phyloP scores from a whole-genome alignment of 169 alveolate genomes.

The Perkinsus marinus region DNA sequence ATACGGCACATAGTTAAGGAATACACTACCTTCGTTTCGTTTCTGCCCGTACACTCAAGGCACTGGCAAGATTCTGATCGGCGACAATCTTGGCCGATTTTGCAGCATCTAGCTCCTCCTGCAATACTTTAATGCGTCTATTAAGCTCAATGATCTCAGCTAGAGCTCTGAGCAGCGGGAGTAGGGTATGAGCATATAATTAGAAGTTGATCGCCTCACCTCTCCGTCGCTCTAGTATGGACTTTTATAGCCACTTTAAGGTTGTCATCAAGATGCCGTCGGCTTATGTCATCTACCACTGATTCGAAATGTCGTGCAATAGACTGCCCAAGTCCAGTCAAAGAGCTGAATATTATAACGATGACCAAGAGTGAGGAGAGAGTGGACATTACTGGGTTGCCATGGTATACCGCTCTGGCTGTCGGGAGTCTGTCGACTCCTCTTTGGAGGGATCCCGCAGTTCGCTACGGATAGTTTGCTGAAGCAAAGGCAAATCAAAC shows the following conservation, averaged over 20 bases:
- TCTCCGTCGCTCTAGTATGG: background rate
- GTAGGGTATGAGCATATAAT: too few species aligned
- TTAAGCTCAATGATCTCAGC: background rate
- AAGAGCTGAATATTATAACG: background rate
- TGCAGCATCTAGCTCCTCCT: background rate
- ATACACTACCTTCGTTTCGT: background rate
- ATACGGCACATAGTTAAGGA: too few species aligned
- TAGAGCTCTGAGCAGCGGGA: background rate
- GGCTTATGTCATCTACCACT: background rate
- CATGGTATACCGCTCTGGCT: background rate
- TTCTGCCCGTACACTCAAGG: background rate
- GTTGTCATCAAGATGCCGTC: background rate
- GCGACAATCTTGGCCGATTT: background rate
- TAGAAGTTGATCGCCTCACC: background rate
- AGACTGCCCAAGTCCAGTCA: background rate
- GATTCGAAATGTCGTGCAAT: background rate
- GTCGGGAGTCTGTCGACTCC: background rate
- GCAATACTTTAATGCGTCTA: background rate
- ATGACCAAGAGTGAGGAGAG: background rate
- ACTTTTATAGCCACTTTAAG: background rate
- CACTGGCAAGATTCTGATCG: background rate
- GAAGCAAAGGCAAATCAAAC: background rate
- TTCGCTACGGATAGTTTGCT: background rate
- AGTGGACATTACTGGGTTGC: background rate
- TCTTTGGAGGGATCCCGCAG: background rate